Evolutionary conservation across 306 rosid species (phyloP).

Genomic region (Abrus pulchellus): DNA sequence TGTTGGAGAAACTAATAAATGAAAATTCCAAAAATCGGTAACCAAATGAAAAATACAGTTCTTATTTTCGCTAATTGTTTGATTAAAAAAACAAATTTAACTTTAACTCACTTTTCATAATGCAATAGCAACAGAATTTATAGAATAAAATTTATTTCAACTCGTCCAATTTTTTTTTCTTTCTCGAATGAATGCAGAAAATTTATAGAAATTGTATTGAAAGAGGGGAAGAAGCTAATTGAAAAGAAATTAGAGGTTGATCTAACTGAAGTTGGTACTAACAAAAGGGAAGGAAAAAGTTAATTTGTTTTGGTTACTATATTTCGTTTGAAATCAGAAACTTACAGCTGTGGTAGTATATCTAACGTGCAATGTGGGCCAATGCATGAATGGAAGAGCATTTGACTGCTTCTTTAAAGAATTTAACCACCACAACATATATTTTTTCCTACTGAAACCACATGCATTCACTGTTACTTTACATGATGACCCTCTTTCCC

Average conservation of each 20-base stretch:
- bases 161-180: background rate
- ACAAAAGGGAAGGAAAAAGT: background rate
- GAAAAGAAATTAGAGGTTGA: background rate
- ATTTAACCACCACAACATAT: conserved; percentile 43
- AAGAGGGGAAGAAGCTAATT: background rate
- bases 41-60: background rate
- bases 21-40: conserved; percentile 1
- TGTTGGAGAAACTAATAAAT: background rate
- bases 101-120: background rate
- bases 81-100: conserved; percentile 13
- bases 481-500: conserved; percentile 51
- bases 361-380: conserved; percentile 56
- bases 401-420: conserved; percentile 56
- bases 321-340: background rate
- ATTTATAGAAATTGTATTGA: background rate
- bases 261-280: background rate
- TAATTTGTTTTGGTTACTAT: background rate
- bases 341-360: conserved; percentile 38
- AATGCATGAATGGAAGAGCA: conserved; percentile 47
- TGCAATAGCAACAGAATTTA: background rate
- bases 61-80: background rate
- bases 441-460: conserved; percentile 47
- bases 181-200: background rate
- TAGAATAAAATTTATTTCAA: too few relatives aligned
- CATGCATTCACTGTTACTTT: conserved; percentile 71